Evolutionary conservation across 208 protist species (phyloP).

Genomic region (Hexamita inflata): DNA sequence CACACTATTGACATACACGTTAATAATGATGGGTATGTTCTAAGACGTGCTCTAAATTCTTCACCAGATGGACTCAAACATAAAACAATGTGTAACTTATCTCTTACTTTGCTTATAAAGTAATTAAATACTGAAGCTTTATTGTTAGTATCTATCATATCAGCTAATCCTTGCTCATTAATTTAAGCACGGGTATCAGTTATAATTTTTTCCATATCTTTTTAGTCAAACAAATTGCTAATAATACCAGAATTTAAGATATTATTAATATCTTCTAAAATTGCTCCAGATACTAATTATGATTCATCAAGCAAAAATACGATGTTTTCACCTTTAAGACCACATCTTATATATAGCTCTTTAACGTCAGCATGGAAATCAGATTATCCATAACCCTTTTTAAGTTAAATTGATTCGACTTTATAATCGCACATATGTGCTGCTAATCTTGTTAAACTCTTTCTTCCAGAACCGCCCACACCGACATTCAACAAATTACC

Average conservation of each 20-base stretch:
- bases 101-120: conserved; percentile 83
- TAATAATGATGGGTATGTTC: conserved; percentile 89
- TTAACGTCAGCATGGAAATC: conserved; percentile 86
- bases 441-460: conserved; percentile 59
- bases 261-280: conserved; percentile 96
- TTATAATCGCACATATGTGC: conserved; percentile 66
- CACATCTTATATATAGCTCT: conserved; percentile 58
- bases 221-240: conserved; percentile 80
- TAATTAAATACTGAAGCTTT: conserved; percentile 79
- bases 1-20: conserved; percentile 94
- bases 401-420: conserved; percentile 79
- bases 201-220: conserved; percentile 86
- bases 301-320: conserved; percentile 92
- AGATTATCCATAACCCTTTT: conserved; percentile 63
- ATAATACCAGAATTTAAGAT: conserved; percentile 93
- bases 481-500: conserved; percentile 87
- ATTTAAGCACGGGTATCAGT: conserved; percentile 66
- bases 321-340: conserved; percentile 60
- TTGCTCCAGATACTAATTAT: conserved; percentile 86
- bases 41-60: conserved; percentile 72
- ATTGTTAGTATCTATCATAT: conserved; percentile 79
- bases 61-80: conserved; percentile 89
- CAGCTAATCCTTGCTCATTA: conserved; percentile 56
- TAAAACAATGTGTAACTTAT: conserved; percentile 92
- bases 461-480: conserved; percentile 84